phyloP scores from a whole-genome alignment of 1,284 basidiomycete genomes.

The Irpex sp. region DNA sequence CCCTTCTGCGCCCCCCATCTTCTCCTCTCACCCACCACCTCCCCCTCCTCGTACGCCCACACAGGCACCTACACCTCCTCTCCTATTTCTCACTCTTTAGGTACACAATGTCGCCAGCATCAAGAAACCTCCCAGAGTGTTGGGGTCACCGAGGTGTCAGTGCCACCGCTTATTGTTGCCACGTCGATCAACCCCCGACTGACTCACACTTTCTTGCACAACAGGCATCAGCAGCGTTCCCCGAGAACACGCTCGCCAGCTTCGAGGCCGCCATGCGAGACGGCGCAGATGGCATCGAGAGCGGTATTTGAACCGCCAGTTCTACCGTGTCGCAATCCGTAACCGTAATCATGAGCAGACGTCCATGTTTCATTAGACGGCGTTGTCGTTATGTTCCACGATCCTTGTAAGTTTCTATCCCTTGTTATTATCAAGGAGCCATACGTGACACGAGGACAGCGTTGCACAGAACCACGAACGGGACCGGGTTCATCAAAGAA shows the following conservation, averaged over 20 bases:
- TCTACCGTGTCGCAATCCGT: constrained; percentile 35
- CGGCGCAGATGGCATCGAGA: constrained; percentile 95
- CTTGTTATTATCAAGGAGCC: neutral
- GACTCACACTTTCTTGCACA: constrained; percentile 13
- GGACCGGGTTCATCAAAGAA: constrained; percentile 65
- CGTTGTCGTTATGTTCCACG: constrained; percentile 95
- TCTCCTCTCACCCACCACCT: neutral
- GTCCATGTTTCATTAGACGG: constrained; percentile 93
- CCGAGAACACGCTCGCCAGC: constrained; percentile 90
- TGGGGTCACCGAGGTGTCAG: constrained; percentile 94
- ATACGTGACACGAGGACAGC: constrained; percentile 33
- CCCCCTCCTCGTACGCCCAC: neutral
- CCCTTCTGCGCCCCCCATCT: neutral
- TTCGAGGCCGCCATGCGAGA: constrained; percentile 92
- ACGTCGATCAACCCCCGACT: constrained; percentile 9
- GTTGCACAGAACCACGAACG: constrained; percentile 66
- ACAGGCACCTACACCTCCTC: neutral
- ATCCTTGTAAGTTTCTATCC: constrained; percentile 62
- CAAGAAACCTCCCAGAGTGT: constrained; percentile 51
- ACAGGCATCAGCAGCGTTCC: constrained; percentile 82
- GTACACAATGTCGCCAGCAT: constrained; percentile 12
- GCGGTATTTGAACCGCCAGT: constrained; percentile 54
- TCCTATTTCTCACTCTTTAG: neutral
- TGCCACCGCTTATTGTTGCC: constrained; percentile 18
- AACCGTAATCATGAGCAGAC: constrained; percentile 64